A percentile compares a stretch with the other conserved stretches of the same genome.
Conservation (phyloP, 805 yeast genomes). For the Ogataea glucozyma region DNA sequence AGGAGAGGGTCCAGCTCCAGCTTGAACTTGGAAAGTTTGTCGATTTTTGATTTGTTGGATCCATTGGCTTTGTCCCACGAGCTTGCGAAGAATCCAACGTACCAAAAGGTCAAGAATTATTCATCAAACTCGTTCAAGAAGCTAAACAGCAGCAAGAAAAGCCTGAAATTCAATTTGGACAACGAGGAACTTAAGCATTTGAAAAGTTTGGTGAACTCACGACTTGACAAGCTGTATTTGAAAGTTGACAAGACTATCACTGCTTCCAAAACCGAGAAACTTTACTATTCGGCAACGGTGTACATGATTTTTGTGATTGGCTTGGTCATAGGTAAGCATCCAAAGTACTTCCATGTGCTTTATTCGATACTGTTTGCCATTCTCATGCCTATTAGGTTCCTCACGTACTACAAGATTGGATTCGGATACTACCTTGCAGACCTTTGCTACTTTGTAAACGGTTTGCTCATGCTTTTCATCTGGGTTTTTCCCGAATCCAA, state of each 20-base stretch:
- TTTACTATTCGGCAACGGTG: constrained; percentile 75
- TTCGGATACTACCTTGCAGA: constrained; percentile 90
- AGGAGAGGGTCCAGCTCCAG: constrained; percentile 23
- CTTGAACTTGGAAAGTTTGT: constrained; percentile 26
- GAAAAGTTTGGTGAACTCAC: constrained; percentile 24
- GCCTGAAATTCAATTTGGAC: constrained; percentile 25
- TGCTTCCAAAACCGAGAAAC: constrained; percentile 65
- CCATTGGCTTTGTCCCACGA: constrained; percentile 30
- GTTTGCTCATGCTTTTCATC: constrained; percentile 63
- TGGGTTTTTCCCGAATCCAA: constrained; percentile 82
- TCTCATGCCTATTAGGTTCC: constrained; percentile 81
- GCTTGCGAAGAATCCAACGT: constrained; percentile 27
- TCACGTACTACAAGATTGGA: constrained; percentile 75
- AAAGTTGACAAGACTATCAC: constrained; percentile 39
- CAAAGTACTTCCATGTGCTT: constrained; percentile 72
- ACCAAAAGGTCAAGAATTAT: constrained; percentile 31
- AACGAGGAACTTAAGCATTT: constrained; percentile 33
- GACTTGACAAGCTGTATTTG: constrained; percentile 40
- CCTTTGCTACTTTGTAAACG: constrained; percentile 87
- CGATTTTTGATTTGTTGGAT: constrained; percentile 35
- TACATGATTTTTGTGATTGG: constrained; percentile 72
- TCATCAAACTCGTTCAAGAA: constrained; percentile 25
- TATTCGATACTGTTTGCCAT: constrained; percentile 63
- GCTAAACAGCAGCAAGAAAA: constrained; percentile 29
- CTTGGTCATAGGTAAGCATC: constrained; percentile 71